Evolutionary conservation across 129 eudicot species (phyloP), one percentile per base, ranked within the genome.

Genomic region (Mikania micrantha): DNA sequence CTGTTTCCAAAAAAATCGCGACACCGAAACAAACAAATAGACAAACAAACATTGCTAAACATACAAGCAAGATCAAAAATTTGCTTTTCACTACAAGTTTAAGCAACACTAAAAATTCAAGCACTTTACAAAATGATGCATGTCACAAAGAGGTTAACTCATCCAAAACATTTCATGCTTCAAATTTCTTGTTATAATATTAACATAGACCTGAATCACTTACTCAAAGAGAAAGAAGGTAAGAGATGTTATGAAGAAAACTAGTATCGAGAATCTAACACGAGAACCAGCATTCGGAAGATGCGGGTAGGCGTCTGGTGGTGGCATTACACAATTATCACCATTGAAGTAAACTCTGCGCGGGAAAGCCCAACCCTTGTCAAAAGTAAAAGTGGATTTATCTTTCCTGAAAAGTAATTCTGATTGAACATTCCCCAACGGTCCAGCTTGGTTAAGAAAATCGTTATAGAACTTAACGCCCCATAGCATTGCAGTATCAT

Each of bases 321-420:
- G 98, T 8, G 98, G 98, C 98, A 93, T 93, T 40, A 93, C 98
- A 45, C 98, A 93, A 67, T 93, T 93, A 67, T 93, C 98, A 9
- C 98, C 96, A 40, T 89, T 89, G 78, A 93, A 89, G 69, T 89
- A 93, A 60, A 93, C 74, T 74, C 99, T 86, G 22, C 85, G 77
- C 7, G 99, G 99, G 27, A 93, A 93, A 53, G 90, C 98, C 99
- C 99, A 93, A 7, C 99, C 96, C 70, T 89, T 87, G 35, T 86
- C 92, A 2, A 89, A 93, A 4, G 96, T 89, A 73, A 89, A 93
- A 57, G 95, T 84, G 2, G 86, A 35, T 60, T 65, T 45, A 50
- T 89, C 99, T 74, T 93, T 89, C 1, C 82, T 77, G 80, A 93
- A 93, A 16, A 93, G 90, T 47, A 93, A 79, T 72, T 93, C 99